phyloP scores from a whole-genome alignment of 805 yeast genomes.

The Yarrowia yakushimensis region DNA sequence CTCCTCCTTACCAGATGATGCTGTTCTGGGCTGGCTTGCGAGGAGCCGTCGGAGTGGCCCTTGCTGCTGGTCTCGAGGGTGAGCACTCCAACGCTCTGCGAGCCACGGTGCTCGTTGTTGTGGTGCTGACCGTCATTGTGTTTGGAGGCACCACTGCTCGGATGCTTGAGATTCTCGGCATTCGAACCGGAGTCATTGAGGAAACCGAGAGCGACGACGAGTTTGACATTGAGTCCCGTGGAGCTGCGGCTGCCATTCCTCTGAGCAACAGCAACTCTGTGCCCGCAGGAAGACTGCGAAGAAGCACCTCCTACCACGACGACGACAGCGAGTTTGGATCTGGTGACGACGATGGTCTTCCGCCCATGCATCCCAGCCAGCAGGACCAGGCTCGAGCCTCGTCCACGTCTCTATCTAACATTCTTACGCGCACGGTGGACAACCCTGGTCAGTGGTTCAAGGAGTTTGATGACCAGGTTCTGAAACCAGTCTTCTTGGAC shows the following conservation, averaged over 20 bases:
- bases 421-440: conserved; percentile 44
- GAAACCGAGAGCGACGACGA: conserved; percentile 89
- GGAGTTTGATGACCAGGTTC: conserved; percentile 86
- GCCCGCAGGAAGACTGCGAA: conserved; percentile 7
- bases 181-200: conserved; percentile 84
- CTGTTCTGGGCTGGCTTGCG: conserved; percentile 98
- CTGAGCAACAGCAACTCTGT: neutral
- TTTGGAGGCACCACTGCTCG: conserved; percentile 99
- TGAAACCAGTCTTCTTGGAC: conserved; percentile 88
- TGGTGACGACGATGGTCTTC: conserved; percentile 37
- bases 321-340: conserved; percentile 39
- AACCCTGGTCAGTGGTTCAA: conserved; percentile 90
- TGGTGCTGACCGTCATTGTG: conserved; percentile 88
- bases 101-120: conserved; percentile 95
- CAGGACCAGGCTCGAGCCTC: conserved; percentile 28
- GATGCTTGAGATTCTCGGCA: conserved; percentile 92
- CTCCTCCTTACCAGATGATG: conserved; percentile 96
- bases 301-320: conserved; percentile 29
- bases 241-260: conserved; percentile 21
- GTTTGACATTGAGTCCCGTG: conserved; percentile 70
- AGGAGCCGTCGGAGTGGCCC: conserved; percentile 99
- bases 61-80: conserved; percentile 96
- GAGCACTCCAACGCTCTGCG: conserved; percentile 81
- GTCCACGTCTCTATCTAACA: conserved; percentile 30
- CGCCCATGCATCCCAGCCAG: conserved; percentile 35